A percentile compares a stretch with the other conserved stretches of the same genome.
Evolutionary conservation across 2,329 filamentous ascomycete genomes (phyloP).

Genomic region (Talaromyces islandicus): DNA sequence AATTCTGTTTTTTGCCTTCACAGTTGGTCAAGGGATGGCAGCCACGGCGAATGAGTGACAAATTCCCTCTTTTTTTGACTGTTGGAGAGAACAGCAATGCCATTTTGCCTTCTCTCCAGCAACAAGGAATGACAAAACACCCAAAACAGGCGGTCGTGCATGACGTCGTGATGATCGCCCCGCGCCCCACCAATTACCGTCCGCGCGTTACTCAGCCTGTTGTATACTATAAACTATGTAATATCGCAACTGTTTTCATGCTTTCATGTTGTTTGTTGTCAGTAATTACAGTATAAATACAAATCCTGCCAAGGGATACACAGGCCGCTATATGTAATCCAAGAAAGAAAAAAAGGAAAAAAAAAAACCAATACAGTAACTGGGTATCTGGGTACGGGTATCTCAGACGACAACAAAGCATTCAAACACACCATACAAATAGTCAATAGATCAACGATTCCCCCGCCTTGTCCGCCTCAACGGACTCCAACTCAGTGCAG

Average conservation of each 20-base stretch:
- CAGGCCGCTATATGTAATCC: no score
- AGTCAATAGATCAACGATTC: not conserved
- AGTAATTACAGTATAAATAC: no score
- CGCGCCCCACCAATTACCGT: not conserved
- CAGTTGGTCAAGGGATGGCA: not conserved
- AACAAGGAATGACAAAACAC: not conserved
- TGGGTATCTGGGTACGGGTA: not conserved
- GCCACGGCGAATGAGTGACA: not conserved
- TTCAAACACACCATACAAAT: not conserved
- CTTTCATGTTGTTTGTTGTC: no score
- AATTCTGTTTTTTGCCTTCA: not conserved
- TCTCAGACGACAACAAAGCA: not conserved
- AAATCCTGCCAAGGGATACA: no score
- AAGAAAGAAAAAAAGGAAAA: no score
- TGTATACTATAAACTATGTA: not conserved
- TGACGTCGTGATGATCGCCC: not conserved
- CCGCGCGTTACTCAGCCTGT: not conserved
- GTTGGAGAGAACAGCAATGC: no score
- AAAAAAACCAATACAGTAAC: not conserved
- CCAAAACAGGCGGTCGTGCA: not conserved
- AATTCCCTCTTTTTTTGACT: not conserved
- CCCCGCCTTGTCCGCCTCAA: not conserved
- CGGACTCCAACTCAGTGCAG: constrained; percentile 8
- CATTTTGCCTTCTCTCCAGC: not conserved
- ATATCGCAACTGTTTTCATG: no score